Base-by-base conservation (phyloP, 2,329 filamentous ascomycete genomes). In the Ophiostoma piceae region DNA sequence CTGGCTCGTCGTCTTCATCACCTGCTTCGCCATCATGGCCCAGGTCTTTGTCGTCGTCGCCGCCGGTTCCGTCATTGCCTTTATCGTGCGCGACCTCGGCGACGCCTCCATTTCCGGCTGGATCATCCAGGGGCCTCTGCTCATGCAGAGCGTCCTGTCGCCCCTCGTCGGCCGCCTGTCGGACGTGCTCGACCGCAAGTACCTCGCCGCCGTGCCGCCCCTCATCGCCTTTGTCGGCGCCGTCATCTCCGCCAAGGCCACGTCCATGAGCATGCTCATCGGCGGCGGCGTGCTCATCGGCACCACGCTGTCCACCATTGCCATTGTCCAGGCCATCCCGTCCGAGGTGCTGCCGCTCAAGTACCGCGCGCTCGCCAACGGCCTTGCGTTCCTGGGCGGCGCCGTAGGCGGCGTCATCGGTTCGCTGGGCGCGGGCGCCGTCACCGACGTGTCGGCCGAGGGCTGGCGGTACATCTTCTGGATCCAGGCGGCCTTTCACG, bases 401-500 rank as follows among this genome's bases (percentile, higher is more conserved):
- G 79, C 82, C 1, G 67, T 85, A 12, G 84, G 84, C 29, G 84
- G 84, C 67, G 70, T 85, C 0, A 76, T 84, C 19, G 84, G 83
- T 14, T 76, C 78, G 14, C 78, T 87, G 4, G 81, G 82, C 35
- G 83, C 84, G 7, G 85, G 84, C 2, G 84, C 80, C 8, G 81
- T 85, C 2, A 85, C 84, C 0, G 83, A 84, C 71, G 75, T 79
- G 14, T 78, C 78, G 68, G 72, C 79, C 0, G 77, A 75, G 0
- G 84, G 84, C 26, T 87, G 84, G 84, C 79, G 85, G 1, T 80
- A 82, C 73, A 86, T 87, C 73, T 87, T 85, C 74, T 87, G 84
- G 84, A 84, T 87, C 16, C 84, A 87, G 75, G 84, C 84, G 1
- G 84, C 79, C 7, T 82, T 86, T 71, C 84, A 86, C 71, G 79